Conservation (phyloP, 495 filamentous ascomycete genomes). For the Penicillium herquei region DNA sequence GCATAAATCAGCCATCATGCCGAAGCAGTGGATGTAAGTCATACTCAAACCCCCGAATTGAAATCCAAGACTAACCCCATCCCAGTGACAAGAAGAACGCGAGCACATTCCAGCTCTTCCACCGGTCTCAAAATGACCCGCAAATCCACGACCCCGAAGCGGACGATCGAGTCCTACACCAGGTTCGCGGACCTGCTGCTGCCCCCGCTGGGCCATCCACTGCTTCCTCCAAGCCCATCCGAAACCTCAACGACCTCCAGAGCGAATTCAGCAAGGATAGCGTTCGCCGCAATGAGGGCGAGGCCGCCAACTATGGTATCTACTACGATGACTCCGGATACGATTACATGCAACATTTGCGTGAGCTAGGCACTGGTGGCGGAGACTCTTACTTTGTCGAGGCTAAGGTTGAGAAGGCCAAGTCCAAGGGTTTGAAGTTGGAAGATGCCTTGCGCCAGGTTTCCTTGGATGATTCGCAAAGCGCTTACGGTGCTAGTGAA, state of each 20-base stretch:
- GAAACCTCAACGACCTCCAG: slow-evolving; percentile 67
- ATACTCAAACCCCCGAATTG: too few species aligned
- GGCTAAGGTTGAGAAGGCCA: slow-evolving; percentile 54
- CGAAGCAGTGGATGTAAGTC: slow-evolving; percentile 85
- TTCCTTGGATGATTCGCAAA: slow-evolving; percentile 55
- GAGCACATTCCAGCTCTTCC: slow-evolving; percentile 86
- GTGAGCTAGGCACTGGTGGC: slow-evolving; percentile 67
- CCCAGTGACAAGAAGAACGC: slow-evolving; percentile 89
- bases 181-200: slow-evolving; percentile 37
- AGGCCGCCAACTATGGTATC: slow-evolving; percentile 90
- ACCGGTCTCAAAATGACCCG: slow-evolving; percentile 96
- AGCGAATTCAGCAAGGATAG: slow-evolving; percentile 67
- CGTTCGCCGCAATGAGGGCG: slow-evolving; percentile 87
- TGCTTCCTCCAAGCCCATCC: slow-evolving; percentile 36
- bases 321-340: slow-evolving; percentile 88
- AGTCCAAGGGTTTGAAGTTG: slow-evolving; percentile 69
- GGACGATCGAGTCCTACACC: slow-evolving; percentile 75
- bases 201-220: slow-evolving; percentile 25
- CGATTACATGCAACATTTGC: slow-evolving; percentile 99
- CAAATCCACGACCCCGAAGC: slow-evolving; percentile 83
- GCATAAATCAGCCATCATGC: slow-evolving; percentile 53
- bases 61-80: slow-evolving; percentile 8
- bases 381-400: slow-evolving; percentile 74
- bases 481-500: slow-evolving; percentile 40
- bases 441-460: slow-evolving; percentile 77